phyloP scores from a whole-genome alignment of 495 filamentous ascomycete genomes.

The Podospora didyma region DNA sequence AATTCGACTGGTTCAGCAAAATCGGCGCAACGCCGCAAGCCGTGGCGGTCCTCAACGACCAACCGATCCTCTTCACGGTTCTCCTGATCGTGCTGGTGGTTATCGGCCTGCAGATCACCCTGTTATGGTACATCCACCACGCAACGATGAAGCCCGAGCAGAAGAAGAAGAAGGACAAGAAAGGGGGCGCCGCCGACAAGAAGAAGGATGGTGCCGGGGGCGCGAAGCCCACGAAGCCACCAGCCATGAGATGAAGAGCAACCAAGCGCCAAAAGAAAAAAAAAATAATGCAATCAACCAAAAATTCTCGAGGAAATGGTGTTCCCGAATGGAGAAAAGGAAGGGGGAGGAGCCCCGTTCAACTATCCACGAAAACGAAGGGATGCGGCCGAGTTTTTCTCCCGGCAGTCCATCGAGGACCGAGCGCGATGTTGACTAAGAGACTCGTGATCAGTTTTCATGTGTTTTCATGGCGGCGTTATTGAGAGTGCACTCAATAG shows the following conservation, averaged over 20 bases:
- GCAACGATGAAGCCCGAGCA: constrained; percentile 50
- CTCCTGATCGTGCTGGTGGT: constrained; percentile 44
- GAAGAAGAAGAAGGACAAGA: constrained; percentile 42
- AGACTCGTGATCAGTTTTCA: no score
- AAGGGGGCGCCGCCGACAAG: constrained; percentile 25
- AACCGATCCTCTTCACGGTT: constrained; percentile 48
- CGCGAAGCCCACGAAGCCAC: background rate
- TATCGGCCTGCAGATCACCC: constrained; percentile 35
- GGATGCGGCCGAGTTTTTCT: no score
- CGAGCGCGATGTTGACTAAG: no score
- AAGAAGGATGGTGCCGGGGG: constrained; percentile 7
- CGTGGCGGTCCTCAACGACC: constrained; percentile 50
- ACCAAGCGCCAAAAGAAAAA: background rate
- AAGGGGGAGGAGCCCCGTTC: background rate
- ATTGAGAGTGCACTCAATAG: background rate
- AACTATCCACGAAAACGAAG: no score
- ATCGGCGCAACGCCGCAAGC: constrained; percentile 47
- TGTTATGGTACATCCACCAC: constrained; percentile 49
- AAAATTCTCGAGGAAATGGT: background rate
- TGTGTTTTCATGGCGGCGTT: background rate
- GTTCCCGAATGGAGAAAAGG: background rate
- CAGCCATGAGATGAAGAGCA: background rate
- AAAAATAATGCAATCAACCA: background rate
- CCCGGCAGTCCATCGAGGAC: no score
- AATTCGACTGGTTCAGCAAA: constrained; percentile 45